Percentiles rank a stretch among this genome's conserved stretches.
Conservation (phyloP, 164 flowering plant species). For the Warburgia ugandensis region DNA sequence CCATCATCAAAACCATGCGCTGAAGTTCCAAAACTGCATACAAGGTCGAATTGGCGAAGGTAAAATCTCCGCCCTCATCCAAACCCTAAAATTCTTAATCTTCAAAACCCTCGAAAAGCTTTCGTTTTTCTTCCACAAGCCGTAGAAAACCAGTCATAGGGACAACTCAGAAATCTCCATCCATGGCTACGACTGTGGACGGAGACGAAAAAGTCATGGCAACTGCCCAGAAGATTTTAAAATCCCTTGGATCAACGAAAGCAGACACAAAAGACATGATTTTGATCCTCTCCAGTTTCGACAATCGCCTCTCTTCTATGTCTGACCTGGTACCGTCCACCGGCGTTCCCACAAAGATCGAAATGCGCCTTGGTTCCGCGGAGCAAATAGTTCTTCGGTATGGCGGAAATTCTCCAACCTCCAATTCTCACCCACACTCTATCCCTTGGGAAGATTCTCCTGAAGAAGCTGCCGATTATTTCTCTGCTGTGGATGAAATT, state of each 20-base stretch:
- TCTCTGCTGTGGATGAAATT: conserved; percentile 44
- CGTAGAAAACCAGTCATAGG: too few species aligned
- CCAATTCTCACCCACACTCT: conserved; percentile 2
- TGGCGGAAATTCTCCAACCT: conserved; percentile 16
- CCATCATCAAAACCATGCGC: too few species aligned
- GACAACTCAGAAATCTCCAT: too few species aligned
- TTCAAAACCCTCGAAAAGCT: too few species aligned
- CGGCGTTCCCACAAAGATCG: background rate
- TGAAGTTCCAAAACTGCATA: too few species aligned
- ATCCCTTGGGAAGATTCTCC: conserved; percentile 33
- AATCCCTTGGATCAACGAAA: conserved; percentile 41
- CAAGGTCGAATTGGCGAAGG: too few species aligned
- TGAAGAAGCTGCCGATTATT: conserved; percentile 32
- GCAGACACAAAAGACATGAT: conserved; percentile 57
- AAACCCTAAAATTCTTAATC: too few species aligned
- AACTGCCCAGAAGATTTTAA: conserved; percentile 56
- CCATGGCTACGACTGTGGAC: conserved; percentile 22
- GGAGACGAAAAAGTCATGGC: conserved; percentile 61
- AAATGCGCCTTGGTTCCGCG: conserved; percentile 18
- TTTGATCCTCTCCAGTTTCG: conserved; percentile 51
- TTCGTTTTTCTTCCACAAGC: too few species aligned
- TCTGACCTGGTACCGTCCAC: conserved; percentile 22
- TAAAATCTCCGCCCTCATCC: too few species aligned
- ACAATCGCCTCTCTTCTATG: conserved; percentile 43
- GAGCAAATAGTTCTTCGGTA: conserved; percentile 32